Conservation (phyloP, 208 protist species). For the Leishmania lainsoni region DNA sequence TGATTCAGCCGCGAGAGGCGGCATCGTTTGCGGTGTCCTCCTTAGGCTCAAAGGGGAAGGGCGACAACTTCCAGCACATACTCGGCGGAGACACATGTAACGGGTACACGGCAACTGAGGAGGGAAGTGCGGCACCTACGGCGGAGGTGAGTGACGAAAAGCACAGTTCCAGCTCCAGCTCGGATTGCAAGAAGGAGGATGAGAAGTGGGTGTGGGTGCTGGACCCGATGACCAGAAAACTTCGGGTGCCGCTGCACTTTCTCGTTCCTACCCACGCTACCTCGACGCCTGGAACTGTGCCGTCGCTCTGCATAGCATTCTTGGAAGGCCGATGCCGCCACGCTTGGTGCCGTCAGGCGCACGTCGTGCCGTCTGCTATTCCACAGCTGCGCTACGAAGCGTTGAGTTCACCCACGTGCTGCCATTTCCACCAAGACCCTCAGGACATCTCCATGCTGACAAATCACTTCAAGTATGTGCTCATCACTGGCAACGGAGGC, state of each 20-base stretch:
- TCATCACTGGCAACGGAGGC: constrained; percentile 63
- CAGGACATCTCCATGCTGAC: constrained; percentile 77
- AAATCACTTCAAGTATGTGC: constrained; percentile 66
- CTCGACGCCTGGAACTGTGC: constrained; percentile 77
- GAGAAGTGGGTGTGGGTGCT: constrained; percentile 90
- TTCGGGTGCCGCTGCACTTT: constrained; percentile 77
- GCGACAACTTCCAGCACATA: constrained; percentile 3
- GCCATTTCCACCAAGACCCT: constrained; percentile 77
- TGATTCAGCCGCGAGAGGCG: constrained; percentile 2
- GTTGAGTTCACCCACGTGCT: constrained; percentile 85
- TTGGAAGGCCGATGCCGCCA: constrained; percentile 88
- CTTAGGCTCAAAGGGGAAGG: constrained; percentile 11
- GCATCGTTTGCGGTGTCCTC: neutral
- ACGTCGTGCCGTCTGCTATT: constrained; percentile 74
- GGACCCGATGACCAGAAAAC: constrained; percentile 85
- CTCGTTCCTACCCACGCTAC: constrained; percentile 85
- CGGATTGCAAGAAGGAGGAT: constrained; percentile 41
- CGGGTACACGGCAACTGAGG: constrained; percentile 22
- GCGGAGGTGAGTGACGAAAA: constrained; percentile 36
- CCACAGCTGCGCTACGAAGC: constrained; percentile 84
- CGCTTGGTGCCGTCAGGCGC: constrained; percentile 88
- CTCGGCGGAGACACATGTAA: constrained; percentile 9
- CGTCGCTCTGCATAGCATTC: constrained; percentile 86
- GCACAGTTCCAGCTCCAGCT: constrained; percentile 35
- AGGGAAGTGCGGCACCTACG: constrained; percentile 20